A percentile compares a stretch with the other conserved stretches of the same genome.
phyloP scores from a whole-genome alignment of 305 asterid species.

The Euphrasia arctica region DNA sequence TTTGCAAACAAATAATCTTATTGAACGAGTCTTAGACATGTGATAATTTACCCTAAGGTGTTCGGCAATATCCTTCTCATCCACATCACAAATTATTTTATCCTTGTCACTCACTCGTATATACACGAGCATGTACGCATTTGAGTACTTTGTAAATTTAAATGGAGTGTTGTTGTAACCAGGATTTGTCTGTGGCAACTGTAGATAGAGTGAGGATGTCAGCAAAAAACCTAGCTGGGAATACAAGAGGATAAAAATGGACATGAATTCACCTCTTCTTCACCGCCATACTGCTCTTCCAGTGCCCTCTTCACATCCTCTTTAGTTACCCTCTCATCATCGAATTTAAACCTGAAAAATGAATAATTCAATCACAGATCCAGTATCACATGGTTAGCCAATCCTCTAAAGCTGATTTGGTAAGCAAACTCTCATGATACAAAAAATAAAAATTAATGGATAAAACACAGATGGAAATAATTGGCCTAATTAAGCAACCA shows the following conservation, averaged over 20 bases:
- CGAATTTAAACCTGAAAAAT: constrained; percentile 80
- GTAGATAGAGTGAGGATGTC: constrained; percentile 34
- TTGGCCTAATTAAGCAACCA: constrained; percentile 12
- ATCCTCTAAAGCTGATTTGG: constrained; percentile 9
- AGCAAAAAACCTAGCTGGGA: constrained; percentile 21
- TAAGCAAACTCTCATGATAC: constrained; percentile 18
- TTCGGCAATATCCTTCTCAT: constrained; percentile 94
- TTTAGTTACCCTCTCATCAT: constrained; percentile 93
- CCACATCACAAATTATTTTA: constrained; percentile 90
- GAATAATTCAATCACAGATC: constrained; percentile 24
- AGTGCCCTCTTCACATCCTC: constrained; percentile 90
- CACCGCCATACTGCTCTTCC: constrained; percentile 99
- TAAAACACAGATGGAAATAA: constrained; percentile 11
- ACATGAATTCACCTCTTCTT: constrained; percentile 77
- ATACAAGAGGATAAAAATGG: constrained; percentile 15
- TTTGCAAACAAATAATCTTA: constrained; percentile 15
- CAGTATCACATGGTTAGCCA: constrained; percentile 13
- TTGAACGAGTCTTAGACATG: constrained; percentile 14
- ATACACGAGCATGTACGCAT: constrained; percentile 99
- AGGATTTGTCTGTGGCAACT: constrained; percentile 97
- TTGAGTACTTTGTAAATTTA: constrained; percentile 92
- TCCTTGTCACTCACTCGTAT: constrained; percentile 94
- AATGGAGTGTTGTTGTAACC: constrained; percentile 95
- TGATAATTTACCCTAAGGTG: constrained; percentile 69
- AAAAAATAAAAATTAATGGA: constrained; percentile 11